Base-by-base conservation (phyloP, 2,329 filamentous ascomycete species). In the Daldinia sp. region DNA sequence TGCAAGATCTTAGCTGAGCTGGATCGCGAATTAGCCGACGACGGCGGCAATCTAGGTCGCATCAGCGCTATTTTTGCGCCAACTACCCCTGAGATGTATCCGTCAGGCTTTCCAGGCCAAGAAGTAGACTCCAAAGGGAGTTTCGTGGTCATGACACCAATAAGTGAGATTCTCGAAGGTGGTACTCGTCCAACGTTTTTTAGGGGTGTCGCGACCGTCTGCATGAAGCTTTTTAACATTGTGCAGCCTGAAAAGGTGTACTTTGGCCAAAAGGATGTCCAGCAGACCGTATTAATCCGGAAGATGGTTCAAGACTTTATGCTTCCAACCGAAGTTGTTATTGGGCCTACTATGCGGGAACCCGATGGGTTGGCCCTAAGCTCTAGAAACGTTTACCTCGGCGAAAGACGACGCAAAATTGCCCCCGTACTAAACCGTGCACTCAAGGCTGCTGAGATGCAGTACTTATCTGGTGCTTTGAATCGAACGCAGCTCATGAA, bases 201-300 rank as follows among this genome's bases (percentile, higher is more conserved):
- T 79, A 86, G 95, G 49, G 95, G 95, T 35, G 95, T 99, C 30
- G 94, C 95, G 17, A 99, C 95, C 1, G 90, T 99, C 1, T 97
- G 94, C 80, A 95, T 94, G 86, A 99, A 96, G 79, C 80, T 96
- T 11, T 94, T 96, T 79, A 94, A 94, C 73, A 91, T 93, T 56
- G 88, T 92, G 45, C 83, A 87, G 67, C 90, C 92, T 3, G 90
- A 94, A 58, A 85, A 85, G 43, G 92, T 93, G 4, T 95, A 95
- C 79, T 97, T 99, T 80, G 95, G 95, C 3, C 95, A 98, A 77
- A 99, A 99, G 80, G 95, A 99, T 76, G 88, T 97, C 17, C 95
- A 99, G 81, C 95, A 99, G 79, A 96, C 93, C 0, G 91, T 96
- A 15, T 86, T 99, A 9, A 91, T 99, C 72, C 89, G 87, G 72